phyloP scores from a whole-genome alignment of 768 basidiomycete genomes.

The Amanita phalloides region DNA sequence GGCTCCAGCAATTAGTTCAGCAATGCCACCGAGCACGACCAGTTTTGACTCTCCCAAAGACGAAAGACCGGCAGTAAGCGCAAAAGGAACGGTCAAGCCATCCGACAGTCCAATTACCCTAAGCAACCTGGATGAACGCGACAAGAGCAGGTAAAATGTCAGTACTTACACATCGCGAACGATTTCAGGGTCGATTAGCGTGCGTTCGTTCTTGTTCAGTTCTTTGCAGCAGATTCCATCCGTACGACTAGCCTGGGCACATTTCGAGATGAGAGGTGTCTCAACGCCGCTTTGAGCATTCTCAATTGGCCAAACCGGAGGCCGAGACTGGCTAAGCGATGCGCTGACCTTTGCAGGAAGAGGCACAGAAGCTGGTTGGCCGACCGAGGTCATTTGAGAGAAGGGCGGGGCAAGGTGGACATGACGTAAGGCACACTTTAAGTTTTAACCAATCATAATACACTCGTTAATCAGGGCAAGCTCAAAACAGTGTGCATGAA shows the following conservation, averaged over 20 bases:
- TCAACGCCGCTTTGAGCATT: constrained; percentile 24
- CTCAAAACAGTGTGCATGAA: constrained; percentile 62
- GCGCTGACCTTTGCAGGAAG: constrained; percentile 20
- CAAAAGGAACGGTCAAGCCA: constrained; percentile 87
- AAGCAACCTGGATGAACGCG: constrained; percentile 3
- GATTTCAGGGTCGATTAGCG: constrained; percentile 77
- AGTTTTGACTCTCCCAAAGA: constrained; percentile 82
- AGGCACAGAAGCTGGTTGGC: constrained; percentile 20
- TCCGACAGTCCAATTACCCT: constrained; percentile 89
- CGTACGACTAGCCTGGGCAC: constrained; percentile 38
- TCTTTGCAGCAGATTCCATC: constrained; percentile 84
- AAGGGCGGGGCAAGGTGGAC: background rate
- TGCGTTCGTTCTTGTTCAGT: constrained; percentile 73
- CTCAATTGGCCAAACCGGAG: constrained; percentile 60
- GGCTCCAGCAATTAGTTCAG: constrained; percentile 93
- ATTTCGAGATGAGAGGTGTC: constrained; percentile 45
- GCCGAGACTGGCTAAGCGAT: constrained; percentile 19
- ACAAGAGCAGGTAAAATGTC: background rate
- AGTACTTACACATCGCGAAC: constrained; percentile 72
- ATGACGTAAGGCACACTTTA: background rate
- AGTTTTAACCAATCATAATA: background rate
- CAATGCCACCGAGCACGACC: constrained; percentile 91
- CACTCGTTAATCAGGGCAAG: constrained; percentile 23
- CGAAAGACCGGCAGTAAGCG: constrained; percentile 80
- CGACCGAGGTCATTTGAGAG: constrained; percentile 6